A percentile compares a stretch with the other conserved stretches of the same genome.
Evolutionary conservation across 768 basidiomycete genomes (phyloP).

Genomic region (Lanmaoa pseudosensibilis): DNA sequence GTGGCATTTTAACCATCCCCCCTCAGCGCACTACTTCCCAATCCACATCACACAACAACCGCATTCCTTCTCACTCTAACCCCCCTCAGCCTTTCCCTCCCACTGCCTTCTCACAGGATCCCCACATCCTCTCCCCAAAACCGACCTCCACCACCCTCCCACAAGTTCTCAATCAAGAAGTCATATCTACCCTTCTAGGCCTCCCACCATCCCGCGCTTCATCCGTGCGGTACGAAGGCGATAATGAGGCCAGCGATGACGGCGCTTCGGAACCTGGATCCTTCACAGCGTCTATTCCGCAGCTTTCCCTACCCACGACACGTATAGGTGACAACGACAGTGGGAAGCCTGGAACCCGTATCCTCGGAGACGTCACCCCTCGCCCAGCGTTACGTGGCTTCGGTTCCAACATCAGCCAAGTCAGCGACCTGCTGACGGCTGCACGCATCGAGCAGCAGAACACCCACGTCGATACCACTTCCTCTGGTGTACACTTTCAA

Average conservation of each 20-base stretch:
- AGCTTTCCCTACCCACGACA: constrained; percentile 28
- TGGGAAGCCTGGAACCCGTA: constrained; percentile 16
- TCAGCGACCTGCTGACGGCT: constrained; percentile 29
- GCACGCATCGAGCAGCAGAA: constrained; percentile 23
- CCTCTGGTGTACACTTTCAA: constrained; percentile 8
- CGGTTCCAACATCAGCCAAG: constrained; percentile 33
- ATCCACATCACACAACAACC: constrained; percentile 5
- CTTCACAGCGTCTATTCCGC: constrained; percentile 42
- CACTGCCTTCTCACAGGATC: constrained; percentile 28
- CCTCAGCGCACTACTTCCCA: constrained; percentile 22
- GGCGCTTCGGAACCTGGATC: constrained; percentile 39
- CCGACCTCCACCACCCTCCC: constrained; percentile 53
- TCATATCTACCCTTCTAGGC: constrained; percentile 64
- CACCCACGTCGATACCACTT: constrained; percentile 2
- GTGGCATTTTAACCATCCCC: constrained; percentile 6
- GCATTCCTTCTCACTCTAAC: constrained; percentile 4
- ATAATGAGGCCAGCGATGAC: constrained; percentile 47
- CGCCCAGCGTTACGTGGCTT: constrained; percentile 45
- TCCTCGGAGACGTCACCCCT: constrained; percentile 60
- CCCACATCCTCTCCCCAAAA: constrained; percentile 54
- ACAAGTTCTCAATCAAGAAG: constrained; percentile 70
- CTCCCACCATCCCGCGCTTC: constrained; percentile 42
- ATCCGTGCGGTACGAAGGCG: constrained; percentile 53
- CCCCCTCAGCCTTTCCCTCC: constrained; percentile 15
- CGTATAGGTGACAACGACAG: constrained; percentile 16